Conservation (phyloP, 495 filamentous ascomycete genomes). For the Pyronema omphalodes region DNA sequence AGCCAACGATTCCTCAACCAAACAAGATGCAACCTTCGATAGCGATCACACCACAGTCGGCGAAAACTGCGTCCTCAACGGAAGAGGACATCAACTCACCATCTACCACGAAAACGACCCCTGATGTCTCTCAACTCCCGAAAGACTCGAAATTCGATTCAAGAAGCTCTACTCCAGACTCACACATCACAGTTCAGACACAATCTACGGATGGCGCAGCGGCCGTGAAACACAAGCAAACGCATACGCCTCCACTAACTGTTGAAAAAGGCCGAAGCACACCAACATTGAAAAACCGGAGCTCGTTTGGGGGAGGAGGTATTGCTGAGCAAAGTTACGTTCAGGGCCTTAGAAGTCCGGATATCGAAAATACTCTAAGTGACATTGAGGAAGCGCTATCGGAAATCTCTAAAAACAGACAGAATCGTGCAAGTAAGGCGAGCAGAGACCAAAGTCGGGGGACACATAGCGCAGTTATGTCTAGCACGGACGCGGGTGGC, state of each 20-base stretch:
- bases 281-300: slow-evolving; percentile 5
- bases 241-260: slow-evolving; percentile 15
- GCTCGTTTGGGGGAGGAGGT: background rate
- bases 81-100: slow-evolving; percentile 1
- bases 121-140: background rate
- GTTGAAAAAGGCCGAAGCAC: slow-evolving; percentile 16
- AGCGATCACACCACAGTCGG: background rate
- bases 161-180: background rate
- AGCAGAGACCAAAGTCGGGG: slow-evolving; percentile 13
- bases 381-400: slow-evolving; percentile 98
- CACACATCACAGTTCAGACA: background rate
- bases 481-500: slow-evolving; percentile 32
- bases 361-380: slow-evolving; percentile 90
- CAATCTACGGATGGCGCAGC: background rate
- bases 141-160: slow-evolving; percentile 1
- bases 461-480: slow-evolving; percentile 72
- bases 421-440: slow-evolving; percentile 11
- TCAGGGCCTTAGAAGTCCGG: slow-evolving; percentile 46
- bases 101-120: slow-evolving; percentile 6
- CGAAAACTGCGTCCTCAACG: background rate
- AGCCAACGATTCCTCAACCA: background rate
- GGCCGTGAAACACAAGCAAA: slow-evolving; percentile 1
- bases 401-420: slow-evolving; percentile 38
- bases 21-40: background rate
- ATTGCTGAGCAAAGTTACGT: slow-evolving; percentile 13